phyloP scores from a whole-genome alignment of 345 rosid genomes.

The Lepidium didymum region DNA sequence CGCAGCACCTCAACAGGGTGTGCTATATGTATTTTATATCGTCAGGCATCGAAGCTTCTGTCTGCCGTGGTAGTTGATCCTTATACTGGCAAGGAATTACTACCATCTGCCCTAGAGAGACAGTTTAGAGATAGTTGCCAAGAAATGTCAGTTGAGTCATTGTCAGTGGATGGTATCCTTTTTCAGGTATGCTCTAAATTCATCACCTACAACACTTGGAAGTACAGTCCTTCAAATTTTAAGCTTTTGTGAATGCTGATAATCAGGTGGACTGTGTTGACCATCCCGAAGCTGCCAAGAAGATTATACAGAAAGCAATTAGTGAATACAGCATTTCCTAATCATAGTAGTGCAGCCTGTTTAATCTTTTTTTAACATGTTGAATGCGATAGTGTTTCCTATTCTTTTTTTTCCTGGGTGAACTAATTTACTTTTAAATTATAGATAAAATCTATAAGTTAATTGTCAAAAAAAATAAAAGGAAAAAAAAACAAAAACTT shows the following conservation, averaged over 20 bases:
- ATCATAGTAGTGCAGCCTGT: slow-evolving; percentile 2
- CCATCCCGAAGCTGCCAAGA: slow-evolving; percentile 64
- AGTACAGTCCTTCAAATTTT: slow-evolving; percentile 7
- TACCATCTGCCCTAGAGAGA: slow-evolving; percentile 61
- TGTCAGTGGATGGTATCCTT: slow-evolving; percentile 35
- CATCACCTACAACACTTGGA: slow-evolving; percentile 2
- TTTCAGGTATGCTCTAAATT: slow-evolving; percentile 48
- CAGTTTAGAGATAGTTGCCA: slow-evolving; percentile 86
- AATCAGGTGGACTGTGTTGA: slow-evolving; percentile 81
- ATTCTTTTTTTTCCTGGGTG: background rate
- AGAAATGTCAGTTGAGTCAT: slow-evolving; percentile 47
- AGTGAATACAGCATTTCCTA: slow-evolving; percentile 49
- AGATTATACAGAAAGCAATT: slow-evolving; percentile 58
- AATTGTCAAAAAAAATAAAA: background rate
- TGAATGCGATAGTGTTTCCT: background rate
- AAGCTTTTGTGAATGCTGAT: slow-evolving; percentile 5
- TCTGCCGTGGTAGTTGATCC: slow-evolving; percentile 69
- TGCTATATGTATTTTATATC: slow-evolving; percentile 59
- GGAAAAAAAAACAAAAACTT: background rate
- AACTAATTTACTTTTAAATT: background rate
- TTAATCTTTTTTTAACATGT: background rate
- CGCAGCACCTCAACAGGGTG: slow-evolving; percentile 72
- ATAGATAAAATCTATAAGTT: background rate
- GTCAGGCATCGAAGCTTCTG: slow-evolving; percentile 44
- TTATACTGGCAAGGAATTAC: slow-evolving; percentile 56